phyloP scores from a whole-genome alignment of 2,329 filamentous ascomycete genomes.

The Colletotrichum sp. region DNA sequence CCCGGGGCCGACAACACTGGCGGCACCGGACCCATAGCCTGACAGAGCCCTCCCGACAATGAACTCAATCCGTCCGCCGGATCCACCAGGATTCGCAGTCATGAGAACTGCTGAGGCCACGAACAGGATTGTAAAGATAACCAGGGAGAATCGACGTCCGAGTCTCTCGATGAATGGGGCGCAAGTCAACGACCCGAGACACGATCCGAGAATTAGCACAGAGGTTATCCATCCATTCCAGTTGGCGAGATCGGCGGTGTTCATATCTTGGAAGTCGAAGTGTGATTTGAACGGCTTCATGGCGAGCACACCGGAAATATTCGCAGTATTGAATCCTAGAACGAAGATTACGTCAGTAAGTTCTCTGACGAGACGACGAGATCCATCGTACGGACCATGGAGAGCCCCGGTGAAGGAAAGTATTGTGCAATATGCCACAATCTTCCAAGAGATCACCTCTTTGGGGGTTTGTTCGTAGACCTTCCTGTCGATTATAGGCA shows the following conservation, averaged over 20 bases:
- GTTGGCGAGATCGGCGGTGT: not conserved
- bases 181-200: conserved; percentile 25
- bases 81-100: conserved; percentile 36
- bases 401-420: not conserved
- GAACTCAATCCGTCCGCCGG: not conserved
- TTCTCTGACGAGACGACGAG: not conserved
- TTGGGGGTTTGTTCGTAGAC: not conserved
- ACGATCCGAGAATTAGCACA: not conserved
- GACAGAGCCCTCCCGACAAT: not conserved
- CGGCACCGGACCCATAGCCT: conserved; percentile 30
- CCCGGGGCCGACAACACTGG: conserved; percentile 47
- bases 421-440: not conserved
- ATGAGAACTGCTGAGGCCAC: conserved; percentile 45
- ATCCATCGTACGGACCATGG: not conserved
- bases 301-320: not conserved
- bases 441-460: not conserved
- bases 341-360: no score
- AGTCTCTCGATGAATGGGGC: conserved; percentile 46
- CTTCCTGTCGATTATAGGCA: not conserved
- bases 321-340: not conserved
- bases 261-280: not conserved
- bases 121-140: conserved; percentile 45
- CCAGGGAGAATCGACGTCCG: conserved; percentile 43
- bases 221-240: not conserved
- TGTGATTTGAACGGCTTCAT: not conserved